These are phyloP conservation scores for Epichloe aotearoae DNA, from an alignment of 2,329 filamentous ascomycete species.

Conservation along the genomic window DNA sequence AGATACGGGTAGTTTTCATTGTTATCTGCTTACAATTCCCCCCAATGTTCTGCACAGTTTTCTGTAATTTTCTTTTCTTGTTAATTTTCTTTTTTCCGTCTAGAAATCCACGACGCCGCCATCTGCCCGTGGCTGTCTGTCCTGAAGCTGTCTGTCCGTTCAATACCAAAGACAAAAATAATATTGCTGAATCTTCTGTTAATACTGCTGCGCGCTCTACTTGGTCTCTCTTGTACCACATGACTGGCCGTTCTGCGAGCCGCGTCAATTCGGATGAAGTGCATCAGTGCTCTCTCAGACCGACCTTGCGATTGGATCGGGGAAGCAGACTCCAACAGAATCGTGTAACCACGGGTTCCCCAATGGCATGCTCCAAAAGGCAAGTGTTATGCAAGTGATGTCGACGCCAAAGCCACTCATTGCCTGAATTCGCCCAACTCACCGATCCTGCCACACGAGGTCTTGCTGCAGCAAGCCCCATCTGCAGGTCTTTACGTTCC, in stretches of 20 bases:
- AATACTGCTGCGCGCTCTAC: not conserved
- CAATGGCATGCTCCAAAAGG: not conserved
- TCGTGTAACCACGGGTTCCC: not conserved
- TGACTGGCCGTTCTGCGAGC: not conserved
- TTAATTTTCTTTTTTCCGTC: not conserved
- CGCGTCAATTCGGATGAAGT: not conserved
- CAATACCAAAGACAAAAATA: not conserved
- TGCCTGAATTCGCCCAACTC: conserved; percentile 1
- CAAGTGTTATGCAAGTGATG: not conserved
- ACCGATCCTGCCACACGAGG: not conserved
- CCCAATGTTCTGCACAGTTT: not conserved
- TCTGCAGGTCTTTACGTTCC: not conserved
- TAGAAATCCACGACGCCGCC: conserved; percentile 2
- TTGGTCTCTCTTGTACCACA: not conserved
- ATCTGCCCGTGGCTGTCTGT: not conserved
- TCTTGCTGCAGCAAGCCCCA: not conserved
- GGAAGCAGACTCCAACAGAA: not conserved
- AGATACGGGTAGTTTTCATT: not conserved
- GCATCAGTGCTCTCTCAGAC: not conserved
- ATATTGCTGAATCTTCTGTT: not conserved
- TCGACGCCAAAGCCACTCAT: not conserved
- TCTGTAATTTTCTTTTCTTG: not conserved
- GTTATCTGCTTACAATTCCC: not conserved
- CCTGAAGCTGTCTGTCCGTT: not conserved
- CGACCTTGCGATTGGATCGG: not conserved